Evolutionary conservation across 371 early-diverging fungal species (phyloP), one percentile per base, ranked within the genome.

Genomic region (Rhizopus microsporus): DNA sequence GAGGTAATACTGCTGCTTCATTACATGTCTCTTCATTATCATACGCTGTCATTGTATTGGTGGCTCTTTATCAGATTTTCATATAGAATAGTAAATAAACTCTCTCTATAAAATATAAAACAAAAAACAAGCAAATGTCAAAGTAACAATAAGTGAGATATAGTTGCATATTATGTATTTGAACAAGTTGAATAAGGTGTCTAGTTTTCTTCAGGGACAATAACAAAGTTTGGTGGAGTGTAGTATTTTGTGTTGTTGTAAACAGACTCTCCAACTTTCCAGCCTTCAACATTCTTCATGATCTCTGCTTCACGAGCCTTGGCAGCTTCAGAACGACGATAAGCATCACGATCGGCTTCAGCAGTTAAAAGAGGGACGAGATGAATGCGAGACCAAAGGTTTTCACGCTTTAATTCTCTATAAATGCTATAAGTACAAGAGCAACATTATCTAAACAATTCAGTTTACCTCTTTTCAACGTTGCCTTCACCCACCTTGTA

Each of bases 401-500:
- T 93, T 75, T 97, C 97, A 62, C 97, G 88, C 56, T 88, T 85
- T 30, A 95, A 80, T 69, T 98, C 97, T 56, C 96, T 94, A 69
- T 13, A 12, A 44, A 10, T 40, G 13, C 16, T 56, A 37, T 30
- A 51, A 33, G 2, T 5, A 12, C 33, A 23, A 53, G 34, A n/a
- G 35, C 23, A 23, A 2, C 23, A 32, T 15, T 45, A 38, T 13
- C 23, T 9, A n/a, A 8, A 46, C 15, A 16, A 7, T 54, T 49
- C 38, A 37, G 37, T 74, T 57, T 77, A 89, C 92, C 89, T 81
- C 68, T 86, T 72, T 72, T 94, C 94, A 16, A 75, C 63, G 65
- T 88, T 92, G 65, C 87, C 84, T 78, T 88, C 77, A 13, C 69
- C 80, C 31, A 85, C 73, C 65, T 71, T 71, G 69, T 84, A 85